phyloP scores from a whole-genome alignment of 768 basidiomycete genomes.

The Macrolepiota albuminosa region DNA sequence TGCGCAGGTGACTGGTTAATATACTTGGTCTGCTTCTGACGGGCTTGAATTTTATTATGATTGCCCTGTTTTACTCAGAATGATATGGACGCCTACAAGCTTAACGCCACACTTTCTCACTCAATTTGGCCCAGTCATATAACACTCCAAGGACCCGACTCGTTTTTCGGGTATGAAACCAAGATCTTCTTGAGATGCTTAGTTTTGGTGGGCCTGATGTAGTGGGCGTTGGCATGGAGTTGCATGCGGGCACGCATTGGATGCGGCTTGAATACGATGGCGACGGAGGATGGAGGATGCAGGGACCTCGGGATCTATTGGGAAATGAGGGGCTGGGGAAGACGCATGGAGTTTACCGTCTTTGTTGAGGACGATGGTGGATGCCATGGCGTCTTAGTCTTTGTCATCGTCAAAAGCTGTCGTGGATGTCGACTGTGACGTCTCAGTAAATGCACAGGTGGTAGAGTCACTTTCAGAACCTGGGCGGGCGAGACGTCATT shows the following conservation, averaged over 20 bases:
- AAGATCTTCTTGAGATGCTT: slow-evolving; percentile 34
- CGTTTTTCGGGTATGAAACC: not conserved
- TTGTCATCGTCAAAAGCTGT: slow-evolving; percentile 28
- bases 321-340: slow-evolving; percentile 35
- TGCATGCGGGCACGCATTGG: slow-evolving; percentile 45
- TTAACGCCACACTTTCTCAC: too few relatives aligned
- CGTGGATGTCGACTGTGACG: slow-evolving; percentile 35
- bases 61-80: too few relatives aligned
- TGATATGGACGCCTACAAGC: too few relatives aligned
- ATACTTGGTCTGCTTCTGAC: too few relatives aligned
- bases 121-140: too few relatives aligned
- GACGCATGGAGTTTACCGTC: slow-evolving; percentile 6
- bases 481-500: slow-evolving; percentile 26
- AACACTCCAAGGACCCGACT: not conserved
- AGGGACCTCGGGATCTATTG: slow-evolving; percentile 41
- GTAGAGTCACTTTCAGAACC: slow-evolving; percentile 16
- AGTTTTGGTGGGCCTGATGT: slow-evolving; percentile 27
- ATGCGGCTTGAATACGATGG: slow-evolving; percentile 67
- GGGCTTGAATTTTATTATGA: too few relatives aligned
- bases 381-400: slow-evolving; percentile 22
- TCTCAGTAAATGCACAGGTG: slow-evolving; percentile 27
- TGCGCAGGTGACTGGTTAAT: too few relatives aligned
- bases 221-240: slow-evolving; percentile 22
- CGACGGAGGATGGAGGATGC: slow-evolving; percentile 23
- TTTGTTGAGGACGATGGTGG: slow-evolving; percentile 27